phyloP scores from a whole-genome alignment of 176 grass and related monocot genomes.

The Carex myosuroides region DNA sequence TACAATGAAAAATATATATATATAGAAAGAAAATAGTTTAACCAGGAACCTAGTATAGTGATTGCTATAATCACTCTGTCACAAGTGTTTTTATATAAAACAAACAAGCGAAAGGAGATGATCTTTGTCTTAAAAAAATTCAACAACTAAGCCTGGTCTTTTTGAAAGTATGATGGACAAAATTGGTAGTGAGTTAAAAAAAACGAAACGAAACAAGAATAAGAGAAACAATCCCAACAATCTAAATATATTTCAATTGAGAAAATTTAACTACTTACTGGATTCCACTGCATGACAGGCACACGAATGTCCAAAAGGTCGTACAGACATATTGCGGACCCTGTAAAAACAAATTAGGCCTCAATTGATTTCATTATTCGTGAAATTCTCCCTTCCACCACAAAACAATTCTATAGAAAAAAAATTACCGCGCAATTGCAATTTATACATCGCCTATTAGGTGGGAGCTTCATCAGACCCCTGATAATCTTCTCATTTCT shows the following conservation, averaged over 20 bases:
- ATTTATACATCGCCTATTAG: constrained; percentile 94
- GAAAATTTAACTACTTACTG: constrained; percentile 56
- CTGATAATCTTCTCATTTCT: constrained; percentile 98
- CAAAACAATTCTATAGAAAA: neutral
- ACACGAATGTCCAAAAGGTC: constrained; percentile 95
- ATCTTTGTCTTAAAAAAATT: neutral
- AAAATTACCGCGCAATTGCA: constrained; percentile 72
- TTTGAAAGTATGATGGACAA: neutral
- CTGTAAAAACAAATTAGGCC: constrained; percentile 26
- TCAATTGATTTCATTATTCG: neutral
- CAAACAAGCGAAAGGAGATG: neutral
- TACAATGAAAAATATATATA: neutral
- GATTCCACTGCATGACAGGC: constrained; percentile 79
- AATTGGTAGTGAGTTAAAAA: neutral
- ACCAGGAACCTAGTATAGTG: neutral
- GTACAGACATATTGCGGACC: constrained; percentile 92
- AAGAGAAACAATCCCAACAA: constrained; percentile 7
- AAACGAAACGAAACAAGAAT: neutral
- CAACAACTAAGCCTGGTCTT: neutral
- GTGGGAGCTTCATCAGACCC: constrained; percentile 96
- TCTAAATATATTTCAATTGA: neutral
- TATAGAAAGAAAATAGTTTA: neutral
- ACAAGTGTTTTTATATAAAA: neutral
- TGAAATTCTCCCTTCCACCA: constrained; percentile 1
- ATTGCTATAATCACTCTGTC: neutral